Conservation (phyloP, 371 early-diverging fungal genomes). For the Mortierella sp. region DNA sequence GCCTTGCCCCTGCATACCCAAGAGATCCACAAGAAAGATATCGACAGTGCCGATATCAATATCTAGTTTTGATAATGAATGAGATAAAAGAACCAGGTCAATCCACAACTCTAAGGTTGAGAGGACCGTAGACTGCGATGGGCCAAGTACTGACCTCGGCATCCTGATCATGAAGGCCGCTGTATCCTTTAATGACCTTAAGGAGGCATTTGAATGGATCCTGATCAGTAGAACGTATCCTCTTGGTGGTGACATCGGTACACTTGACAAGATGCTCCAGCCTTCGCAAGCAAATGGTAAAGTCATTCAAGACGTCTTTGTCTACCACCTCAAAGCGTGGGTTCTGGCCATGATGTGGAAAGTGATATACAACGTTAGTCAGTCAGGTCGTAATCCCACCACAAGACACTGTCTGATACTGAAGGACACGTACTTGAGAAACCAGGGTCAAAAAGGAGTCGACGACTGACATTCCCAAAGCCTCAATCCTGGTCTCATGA, state of each 20-base stretch:
- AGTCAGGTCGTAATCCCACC: too few species aligned
- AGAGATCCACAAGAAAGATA: conserved; percentile 56
- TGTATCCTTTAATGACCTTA: conserved; percentile 25
- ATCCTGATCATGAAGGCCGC: conserved; percentile 14
- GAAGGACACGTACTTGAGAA: conserved; percentile 29
- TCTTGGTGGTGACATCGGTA: conserved; percentile 34
- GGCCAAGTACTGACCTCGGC: conserved; percentile 43
- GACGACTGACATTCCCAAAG: conserved; percentile 56
- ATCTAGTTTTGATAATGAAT: too few species aligned
- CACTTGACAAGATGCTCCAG: conserved; percentile 46
- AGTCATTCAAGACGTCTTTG: conserved; percentile 7
- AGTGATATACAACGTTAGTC: background rate
- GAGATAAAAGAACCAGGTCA: too few species aligned
- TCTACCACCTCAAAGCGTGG: conserved; percentile 14
- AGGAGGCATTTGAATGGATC: conserved; percentile 30
- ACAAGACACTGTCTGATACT: too few species aligned
- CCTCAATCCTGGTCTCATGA: conserved; percentile 53
- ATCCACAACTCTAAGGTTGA: too few species aligned
- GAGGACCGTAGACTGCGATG: too few species aligned
- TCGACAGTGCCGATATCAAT: conserved; percentile 35
- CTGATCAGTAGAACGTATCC: conserved; percentile 9
- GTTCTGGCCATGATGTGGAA: background rate
- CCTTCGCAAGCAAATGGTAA: conserved; percentile 21
- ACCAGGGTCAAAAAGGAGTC: conserved; percentile 56
- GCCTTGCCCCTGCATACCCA: conserved; percentile 51